Base-by-base conservation (phyloP, 345 rosid genomes). In the Combretum micranthum region DNA sequence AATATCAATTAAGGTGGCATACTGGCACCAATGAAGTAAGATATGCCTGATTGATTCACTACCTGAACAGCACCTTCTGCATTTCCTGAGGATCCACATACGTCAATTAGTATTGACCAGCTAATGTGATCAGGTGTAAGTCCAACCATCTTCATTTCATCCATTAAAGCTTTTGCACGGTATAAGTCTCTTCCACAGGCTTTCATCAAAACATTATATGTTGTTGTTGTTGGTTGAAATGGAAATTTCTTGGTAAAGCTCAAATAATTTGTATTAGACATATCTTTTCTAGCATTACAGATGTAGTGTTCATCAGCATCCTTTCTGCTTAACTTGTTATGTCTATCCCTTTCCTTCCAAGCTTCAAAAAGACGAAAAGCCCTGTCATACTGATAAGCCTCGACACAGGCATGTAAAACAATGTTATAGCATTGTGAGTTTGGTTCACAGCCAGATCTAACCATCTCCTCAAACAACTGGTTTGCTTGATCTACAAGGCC, bases 361-460 rank as follows among this genome's bases (percentile, higher is more conserved):
- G 73, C 70, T 59, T 61, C 65, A 71, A 84, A 88, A 74, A 86
- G 89, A 51, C 95, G 95, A 70, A 88, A 92, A 68, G 97, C 97
- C 70, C 91, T 78, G 69, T 92, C 98, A 62, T 78, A 92, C 63
- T 88, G 94, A 74, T 71, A 67, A 75, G 87, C 87, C 81, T 84
- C 89, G 46, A 92, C 94, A 65, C 95, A 88, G 66, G 94, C 95
- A 81, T 88, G 91, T 61, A 88, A 70, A 55, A 92, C 75, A 66
- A 75, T 83, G 75, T 92, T 88, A 83, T 73, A 88, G 74, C 97
- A 86, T 43, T 78, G 95, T 63, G 91, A 72, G 71, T 84, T 88
- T 51, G 95, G 97, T 69, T 78, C 78, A 72, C 86, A 86, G 20
- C 95, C 95, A 77, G 93, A 68, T 53, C 62, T 72, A 79, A 86